Conservation (phyloP, 495 filamentous ascomycete genomes). For the Clavariopsis aquatica region DNA sequence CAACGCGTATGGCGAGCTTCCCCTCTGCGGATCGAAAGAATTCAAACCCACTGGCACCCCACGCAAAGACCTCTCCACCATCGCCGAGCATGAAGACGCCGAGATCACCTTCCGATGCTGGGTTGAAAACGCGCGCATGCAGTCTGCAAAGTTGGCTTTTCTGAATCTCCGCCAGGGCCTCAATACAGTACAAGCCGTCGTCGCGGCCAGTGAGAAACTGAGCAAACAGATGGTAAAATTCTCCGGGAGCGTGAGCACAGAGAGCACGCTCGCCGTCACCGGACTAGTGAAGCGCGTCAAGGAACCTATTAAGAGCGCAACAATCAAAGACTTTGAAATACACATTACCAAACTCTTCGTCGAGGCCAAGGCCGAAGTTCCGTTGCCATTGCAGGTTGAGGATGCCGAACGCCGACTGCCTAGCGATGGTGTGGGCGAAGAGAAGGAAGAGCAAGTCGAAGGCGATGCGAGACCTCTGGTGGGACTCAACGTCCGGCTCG, state of each 20-base stretch:
- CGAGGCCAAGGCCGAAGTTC: conserved; percentile 62
- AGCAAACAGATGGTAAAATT: conserved; percentile 87
- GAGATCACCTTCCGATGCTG: conserved; percentile 44
- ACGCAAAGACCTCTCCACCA: conserved; percentile 36
- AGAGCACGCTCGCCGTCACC: conserved; percentile 77
- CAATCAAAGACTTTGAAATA: conserved; percentile 73
- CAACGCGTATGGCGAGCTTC: conserved; percentile 49
- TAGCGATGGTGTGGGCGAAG: conserved; percentile 41
- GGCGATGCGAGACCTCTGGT: conserved; percentile 46
- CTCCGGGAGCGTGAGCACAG: conserved; percentile 72
- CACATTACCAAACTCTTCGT: conserved; percentile 79
- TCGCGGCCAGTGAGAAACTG: conserved; percentile 51
- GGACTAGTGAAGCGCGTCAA: conserved; percentile 73
- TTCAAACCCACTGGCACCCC: conserved; percentile 37
- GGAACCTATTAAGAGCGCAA: conserved; percentile 76
- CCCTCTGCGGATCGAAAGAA: conserved; percentile 41
- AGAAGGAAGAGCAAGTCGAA: conserved; percentile 37
- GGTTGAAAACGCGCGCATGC: conserved; percentile 48
- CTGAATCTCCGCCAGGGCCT: conserved; percentile 46
- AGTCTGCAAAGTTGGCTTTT: conserved; percentile 51
- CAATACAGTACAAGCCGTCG: conserved; percentile 48
- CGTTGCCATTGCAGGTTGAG: conserved; percentile 62
- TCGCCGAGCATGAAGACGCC: conserved; percentile 37
- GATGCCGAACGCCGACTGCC: conserved; percentile 48
- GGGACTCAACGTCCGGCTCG: conserved; percentile 46